Evolutionary conservation across 495 filamentous ascomycete genomes (phyloP).

Genomic region (Aspergillus haitiensis): DNA sequence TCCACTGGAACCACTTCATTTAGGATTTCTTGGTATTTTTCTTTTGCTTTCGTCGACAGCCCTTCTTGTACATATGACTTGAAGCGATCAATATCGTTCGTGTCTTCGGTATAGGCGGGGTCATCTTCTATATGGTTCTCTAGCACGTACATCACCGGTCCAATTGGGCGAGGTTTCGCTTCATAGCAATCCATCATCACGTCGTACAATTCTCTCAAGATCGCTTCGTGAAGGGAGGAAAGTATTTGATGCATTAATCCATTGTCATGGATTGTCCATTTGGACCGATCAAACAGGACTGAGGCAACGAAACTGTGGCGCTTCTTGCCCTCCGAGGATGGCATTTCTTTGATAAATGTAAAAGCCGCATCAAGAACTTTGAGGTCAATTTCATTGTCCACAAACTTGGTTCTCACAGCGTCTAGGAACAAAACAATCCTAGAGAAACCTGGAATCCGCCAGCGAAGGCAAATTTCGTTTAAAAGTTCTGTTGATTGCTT

Average conservation of each 20-base stretch:
- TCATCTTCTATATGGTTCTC: slow-evolving; percentile 81
- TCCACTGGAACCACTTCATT: slow-evolving; percentile 70
- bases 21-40: slow-evolving; percentile 71
- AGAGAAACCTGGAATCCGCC: slow-evolving; percentile 86
- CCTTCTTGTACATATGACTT: slow-evolving; percentile 67
- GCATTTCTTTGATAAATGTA: slow-evolving; percentile 71
- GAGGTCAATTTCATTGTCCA: slow-evolving; percentile 79
- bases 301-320: slow-evolving; percentile 47
- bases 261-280: slow-evolving; percentile 82
- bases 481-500: slow-evolving; percentile 80
- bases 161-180: slow-evolving; percentile 73
- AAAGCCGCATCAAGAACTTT: slow-evolving; percentile 82
- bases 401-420: slow-evolving; percentile 78
- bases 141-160: slow-evolving; percentile 78
- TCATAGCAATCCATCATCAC: slow-evolving; percentile 86
- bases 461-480: slow-evolving; percentile 80
- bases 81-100: slow-evolving; percentile 68
- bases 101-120: slow-evolving; percentile 66
- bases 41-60: slow-evolving; percentile 68
- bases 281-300: slow-evolving; percentile 55
- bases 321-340: slow-evolving; percentile 54
- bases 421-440: slow-evolving; percentile 81
- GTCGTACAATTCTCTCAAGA: slow-evolving; percentile 86
- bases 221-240: slow-evolving; percentile 70
- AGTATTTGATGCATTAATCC: slow-evolving; percentile 73